Percentiles rank a stretch among this genome's conserved stretches.
These are phyloP conservation scores for Euryodendron excelsum DNA, from an alignment of 148 eudicot genomes.

Conservation along the genomic window DNA sequence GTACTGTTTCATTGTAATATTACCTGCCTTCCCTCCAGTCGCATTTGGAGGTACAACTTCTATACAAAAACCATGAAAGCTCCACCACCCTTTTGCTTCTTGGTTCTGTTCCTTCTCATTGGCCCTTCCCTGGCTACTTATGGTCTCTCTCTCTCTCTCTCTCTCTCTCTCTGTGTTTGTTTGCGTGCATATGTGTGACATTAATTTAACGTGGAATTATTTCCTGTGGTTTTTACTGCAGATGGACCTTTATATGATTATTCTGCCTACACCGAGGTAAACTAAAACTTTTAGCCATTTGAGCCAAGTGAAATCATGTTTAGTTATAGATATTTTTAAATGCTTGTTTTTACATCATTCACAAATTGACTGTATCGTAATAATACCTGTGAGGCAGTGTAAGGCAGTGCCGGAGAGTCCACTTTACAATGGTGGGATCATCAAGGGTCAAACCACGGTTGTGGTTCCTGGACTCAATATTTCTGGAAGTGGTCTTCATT, in stretches of 20 bases:
- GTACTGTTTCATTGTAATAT: neutral
- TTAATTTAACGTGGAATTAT: neutral
- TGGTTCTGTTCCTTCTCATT: neutral
- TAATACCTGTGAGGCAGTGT: constrained; percentile 32
- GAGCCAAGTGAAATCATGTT: neutral
- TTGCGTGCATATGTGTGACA: too few species aligned
- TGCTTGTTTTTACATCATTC: too few species aligned
- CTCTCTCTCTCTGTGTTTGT: too few species aligned
- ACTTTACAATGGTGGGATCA: constrained; percentile 37
- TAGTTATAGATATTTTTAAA: too few species aligned
- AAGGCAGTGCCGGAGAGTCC: constrained; percentile 28
- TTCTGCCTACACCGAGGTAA: constrained; percentile 35
- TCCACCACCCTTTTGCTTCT: neutral
- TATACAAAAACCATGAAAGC: neutral
- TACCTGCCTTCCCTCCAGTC: neutral
- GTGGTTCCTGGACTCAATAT: neutral
- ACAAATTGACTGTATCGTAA: too few species aligned
- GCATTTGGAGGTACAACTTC: neutral
- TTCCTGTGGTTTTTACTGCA: neutral
- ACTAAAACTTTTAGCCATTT: neutral
- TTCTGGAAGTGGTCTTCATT: neutral
- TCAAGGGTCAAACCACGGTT: neutral
- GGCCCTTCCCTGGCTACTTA: constrained; percentile 5
- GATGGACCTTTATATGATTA: constrained; percentile 29
- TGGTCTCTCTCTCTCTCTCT: neutral